Evolutionary conservation across 148 eudicot species (phyloP), one percentile per base, ranked within the genome.

Genomic region (Spergularia marina): DNA sequence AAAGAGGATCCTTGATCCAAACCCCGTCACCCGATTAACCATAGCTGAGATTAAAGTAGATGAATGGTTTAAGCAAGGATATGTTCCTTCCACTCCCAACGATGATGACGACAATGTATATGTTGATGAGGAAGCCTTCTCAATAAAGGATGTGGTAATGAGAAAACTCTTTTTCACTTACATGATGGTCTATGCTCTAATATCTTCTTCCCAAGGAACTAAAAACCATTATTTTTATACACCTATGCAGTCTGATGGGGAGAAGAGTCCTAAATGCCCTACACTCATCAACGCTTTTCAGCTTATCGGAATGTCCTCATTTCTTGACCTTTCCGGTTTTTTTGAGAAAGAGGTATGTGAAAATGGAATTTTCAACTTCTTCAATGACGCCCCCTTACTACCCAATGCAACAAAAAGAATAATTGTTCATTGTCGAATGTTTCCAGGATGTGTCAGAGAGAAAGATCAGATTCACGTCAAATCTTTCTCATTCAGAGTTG

Each of bases 271-370:
- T 7, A 87, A 80, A 18, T 77, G 83, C 12, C 96, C 91, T 30
- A 73, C 83, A 12, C 88, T 77, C 47, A 91, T 90, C 79, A 94
- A 94, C 64, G 98, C 98, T 12, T 95, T 95, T 85, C 90, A 95
- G 89, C 86, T 95, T 10, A 95, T 95, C 66, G 93, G 97, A 74
- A 95, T 95, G 98, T 92, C 96, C 60, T 90, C 98, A 30, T 89
- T 76, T 71, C 89, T 95, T 12, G 98, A 95, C 83, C 92, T 95
- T 82, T 95, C 98, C 4, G 97, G 97, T 36, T 95, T 95, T 87
- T 95, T 94, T 67, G 98, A 94, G 81, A 86, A 87, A 85, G 98
- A 92, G 88, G 98, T 94, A 75, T 70, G 41, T 25, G 10, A 17
- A 36, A 23, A 5, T 51, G 11, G 12, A 2, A 20, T 10, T 8